Conservation (phyloP, 2,329 filamentous ascomycete species). For the Diplocarpon mali region DNA sequence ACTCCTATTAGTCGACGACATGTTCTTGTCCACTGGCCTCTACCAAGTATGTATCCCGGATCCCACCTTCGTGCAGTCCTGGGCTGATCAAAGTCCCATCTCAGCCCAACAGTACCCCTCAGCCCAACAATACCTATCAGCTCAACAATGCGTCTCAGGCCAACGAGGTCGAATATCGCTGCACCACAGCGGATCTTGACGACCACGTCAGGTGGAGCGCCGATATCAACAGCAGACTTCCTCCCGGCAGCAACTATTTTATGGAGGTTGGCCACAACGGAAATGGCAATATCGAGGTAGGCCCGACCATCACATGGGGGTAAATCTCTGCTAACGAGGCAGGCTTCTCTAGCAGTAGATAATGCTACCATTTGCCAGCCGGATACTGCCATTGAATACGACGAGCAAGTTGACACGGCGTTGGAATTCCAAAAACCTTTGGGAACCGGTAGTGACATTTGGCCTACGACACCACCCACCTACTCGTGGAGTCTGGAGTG, state of each 20-base stretch:
- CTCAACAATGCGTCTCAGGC: not conserved
- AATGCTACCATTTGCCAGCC: not conserved
- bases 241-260: constrained; percentile 38
- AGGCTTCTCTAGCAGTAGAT: not conserved
- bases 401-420: constrained; percentile 33
- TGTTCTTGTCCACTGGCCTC: constrained; percentile 35
- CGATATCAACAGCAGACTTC: constrained; percentile 36
- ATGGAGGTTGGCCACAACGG: constrained; percentile 45
- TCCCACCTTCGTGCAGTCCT: not conserved
- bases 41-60: not conserved
- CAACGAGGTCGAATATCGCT: constrained; percentile 3
- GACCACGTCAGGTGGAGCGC: constrained; percentile 33
- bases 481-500: constrained; percentile 29
- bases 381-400: constrained; percentile 32
- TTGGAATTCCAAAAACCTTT: constrained; percentile 36
- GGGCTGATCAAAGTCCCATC: not conserved
- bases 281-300: constrained; percentile 36
- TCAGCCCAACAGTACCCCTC: not conserved
- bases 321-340: not conserved
- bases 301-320: not conserved
- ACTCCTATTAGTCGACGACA: constrained; percentile 39
- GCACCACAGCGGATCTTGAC: constrained; percentile 32
- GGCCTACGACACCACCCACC: constrained; percentile 29
- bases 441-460: constrained; percentile 37
- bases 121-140: not conserved